These are phyloP conservation scores for Ormosia emarginata DNA, from an alignment of 306 rosid species.

Conservation along the genomic window DNA sequence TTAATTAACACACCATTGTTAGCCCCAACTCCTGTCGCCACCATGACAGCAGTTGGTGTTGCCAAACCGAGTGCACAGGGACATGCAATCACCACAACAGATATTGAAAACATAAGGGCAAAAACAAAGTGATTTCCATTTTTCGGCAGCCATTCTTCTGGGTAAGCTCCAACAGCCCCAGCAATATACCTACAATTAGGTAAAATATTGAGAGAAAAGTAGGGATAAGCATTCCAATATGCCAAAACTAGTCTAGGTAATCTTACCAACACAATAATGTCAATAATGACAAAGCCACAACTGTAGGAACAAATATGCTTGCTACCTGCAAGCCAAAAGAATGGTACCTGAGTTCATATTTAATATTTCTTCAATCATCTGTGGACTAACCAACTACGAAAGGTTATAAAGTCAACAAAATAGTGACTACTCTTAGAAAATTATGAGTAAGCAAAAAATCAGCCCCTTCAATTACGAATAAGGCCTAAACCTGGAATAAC, in stretches of 20 bases:
- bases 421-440: background rate
- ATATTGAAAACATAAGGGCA: slow-evolving; percentile 96
- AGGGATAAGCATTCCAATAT: background rate
- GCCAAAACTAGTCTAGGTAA: slow-evolving; percentile 14
- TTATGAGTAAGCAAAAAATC: background rate
- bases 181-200: slow-evolving; percentile 55
- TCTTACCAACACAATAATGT: slow-evolving; percentile 73
- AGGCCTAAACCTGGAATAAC: slow-evolving; percentile 4
- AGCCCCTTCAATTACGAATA: background rate
- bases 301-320: slow-evolving; percentile 88
- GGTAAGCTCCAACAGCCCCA: slow-evolving; percentile 72
- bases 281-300: slow-evolving; percentile 63
- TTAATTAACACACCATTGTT: slow-evolving; percentile 93
- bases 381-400: background rate
- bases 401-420: background rate
- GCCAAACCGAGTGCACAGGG: slow-evolving; percentile 99
- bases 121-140: slow-evolving; percentile 91
- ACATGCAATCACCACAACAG: slow-evolving; percentile 96
- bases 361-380: slow-evolving; percentile 6
- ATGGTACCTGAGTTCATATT: slow-evolving; percentile 9
- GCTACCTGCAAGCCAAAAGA: slow-evolving; percentile 64
- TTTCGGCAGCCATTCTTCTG: slow-evolving; percentile 70
- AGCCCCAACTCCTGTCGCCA: slow-evolving; percentile 99
- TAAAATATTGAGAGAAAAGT: background rate
- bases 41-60: slow-evolving; percentile 99